These are phyloP conservation scores for Rugosomyces carneus DNA, from an alignment of 1,284 basidiomycete genomes.

Conservation along the genomic window DNA sequence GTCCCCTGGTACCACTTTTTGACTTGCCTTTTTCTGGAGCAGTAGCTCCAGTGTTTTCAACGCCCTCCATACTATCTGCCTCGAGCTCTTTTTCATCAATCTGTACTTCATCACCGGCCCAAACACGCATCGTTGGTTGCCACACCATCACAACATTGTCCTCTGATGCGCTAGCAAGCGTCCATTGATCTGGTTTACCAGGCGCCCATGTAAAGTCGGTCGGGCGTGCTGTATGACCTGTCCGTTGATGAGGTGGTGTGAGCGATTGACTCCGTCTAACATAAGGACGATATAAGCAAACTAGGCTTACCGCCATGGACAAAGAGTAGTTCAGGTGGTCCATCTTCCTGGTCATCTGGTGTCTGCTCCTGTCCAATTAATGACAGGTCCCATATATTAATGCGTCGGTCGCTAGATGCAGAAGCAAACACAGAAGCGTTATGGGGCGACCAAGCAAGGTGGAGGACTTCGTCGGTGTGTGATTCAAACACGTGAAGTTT, in stretches of 20 bases:
- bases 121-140: constrained; percentile 84
- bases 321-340: constrained; percentile 90
- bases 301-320: constrained; percentile 72
- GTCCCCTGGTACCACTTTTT: constrained; percentile 32
- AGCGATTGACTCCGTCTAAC: too few species aligned
- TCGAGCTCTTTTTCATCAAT: constrained; percentile 77
- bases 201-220: constrained; percentile 86
- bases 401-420: constrained; percentile 86
- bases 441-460: constrained; percentile 93
- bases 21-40: constrained; percentile 25
- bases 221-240: constrained; percentile 75
- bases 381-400: constrained; percentile 94
- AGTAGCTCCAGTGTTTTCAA: constrained; percentile 40
- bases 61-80: constrained; percentile 66
- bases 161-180: constrained; percentile 71
- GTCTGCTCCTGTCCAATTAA: constrained; percentile 95
- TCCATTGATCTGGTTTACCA: constrained; percentile 71
- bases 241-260: constrained; percentile 1
- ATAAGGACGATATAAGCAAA: too few species aligned
- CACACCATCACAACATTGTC: constrained; percentile 87
- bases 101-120: constrained; percentile 77
- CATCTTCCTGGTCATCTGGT: constrained; percentile 97
- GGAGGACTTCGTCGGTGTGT: constrained; percentile 93
- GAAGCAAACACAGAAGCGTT: constrained; percentile 89
- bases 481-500: constrained; percentile 90